phyloP scores from a whole-genome alignment of 2,329 filamentous ascomycete genomes.

The Colletotrichum ledebouriae region DNA sequence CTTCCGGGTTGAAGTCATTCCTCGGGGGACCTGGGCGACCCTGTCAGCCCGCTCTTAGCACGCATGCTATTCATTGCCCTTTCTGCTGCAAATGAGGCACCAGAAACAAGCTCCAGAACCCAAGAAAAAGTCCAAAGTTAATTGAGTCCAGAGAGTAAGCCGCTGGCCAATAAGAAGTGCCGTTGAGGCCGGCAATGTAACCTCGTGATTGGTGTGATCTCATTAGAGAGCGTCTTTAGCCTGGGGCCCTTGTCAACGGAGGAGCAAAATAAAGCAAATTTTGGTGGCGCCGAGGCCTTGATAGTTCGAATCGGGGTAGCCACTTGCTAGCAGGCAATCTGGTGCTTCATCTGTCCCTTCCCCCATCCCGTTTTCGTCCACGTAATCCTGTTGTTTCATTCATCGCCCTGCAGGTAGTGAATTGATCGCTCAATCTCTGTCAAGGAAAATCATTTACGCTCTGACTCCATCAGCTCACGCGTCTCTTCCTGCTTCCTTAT shows the following conservation, averaged over 20 bases:
- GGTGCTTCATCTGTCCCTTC: not conserved
- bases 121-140: constrained; percentile 22
- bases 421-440: not conserved
- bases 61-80: constrained; percentile 11
- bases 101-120: constrained; percentile 23
- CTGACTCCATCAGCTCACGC: constrained; percentile 15
- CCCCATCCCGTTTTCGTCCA: not conserved
- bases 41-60: constrained; percentile 26
- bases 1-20: constrained; percentile 3
- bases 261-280: constrained; percentile 15
- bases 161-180: constrained; percentile 16
- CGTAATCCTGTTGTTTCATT: not conserved
- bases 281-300: constrained; percentile 11
- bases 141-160: constrained; percentile 7
- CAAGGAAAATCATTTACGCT: constrained; percentile 6
- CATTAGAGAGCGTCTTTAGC: constrained; percentile 11
- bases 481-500: not conserved
- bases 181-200: not conserved
- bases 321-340: not conserved
- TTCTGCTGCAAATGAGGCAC: constrained; percentile 18
- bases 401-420: not conserved
- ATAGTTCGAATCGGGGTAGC: constrained; percentile 22
- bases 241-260: constrained; percentile 20
- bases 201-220: constrained; percentile 29
- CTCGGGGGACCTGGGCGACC: not conserved